Base-by-base conservation (phyloP, 306 rosid genomes). In the Rubus idaeus region DNA sequence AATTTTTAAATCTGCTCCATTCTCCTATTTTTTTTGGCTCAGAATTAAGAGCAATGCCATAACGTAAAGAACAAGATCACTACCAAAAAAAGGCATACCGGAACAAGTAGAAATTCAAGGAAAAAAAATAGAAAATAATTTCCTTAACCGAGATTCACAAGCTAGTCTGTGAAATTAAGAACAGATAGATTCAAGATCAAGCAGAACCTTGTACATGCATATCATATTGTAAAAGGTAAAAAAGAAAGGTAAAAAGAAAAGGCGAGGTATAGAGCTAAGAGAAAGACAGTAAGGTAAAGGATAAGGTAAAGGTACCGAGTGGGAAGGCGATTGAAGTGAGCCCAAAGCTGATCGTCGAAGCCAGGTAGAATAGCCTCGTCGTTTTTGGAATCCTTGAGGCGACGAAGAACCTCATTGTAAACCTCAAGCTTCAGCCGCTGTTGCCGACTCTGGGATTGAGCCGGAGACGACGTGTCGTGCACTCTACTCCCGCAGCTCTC, bases 271-370 rank as follows among this genome's bases (percentile, higher is more conserved):
- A 79, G 23, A n/a, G 49, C 11, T 7, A 3, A 35, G 18, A 1
- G 17, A 62, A 30, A 30, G 14, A 55, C 4, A 61, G 64, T 44
- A 74, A 70, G 69, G 71, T 41, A 42, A 40, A 45, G 49, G 14
- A 1, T 55, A 79, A 75, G 76, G 62, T 20, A 70, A 83, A 74
- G 71, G 82, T 71, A 96, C 99, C 99, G 91, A 75, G 98, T 61
- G 10, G 99, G 99, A 13, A 96, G 99, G 77, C 98, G 97, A 84
- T 89, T 91, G 75, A 96, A 96, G 88, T 96, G 99, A 82, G 92
- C 75, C 98, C 96, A 96, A 21, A 96, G 96, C 77, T 87, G 86
- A 75, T 91, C 96, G 58, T 90, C 86, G 50, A 96, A 96, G 77
- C 93, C 93, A 47, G 96, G 99, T 30, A 79, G 90, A 77, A 84